These are phyloP conservation scores for Reticulomyxa filosa DNA, from an alignment of 78 protist species.

Conservation along the genomic window DNA sequence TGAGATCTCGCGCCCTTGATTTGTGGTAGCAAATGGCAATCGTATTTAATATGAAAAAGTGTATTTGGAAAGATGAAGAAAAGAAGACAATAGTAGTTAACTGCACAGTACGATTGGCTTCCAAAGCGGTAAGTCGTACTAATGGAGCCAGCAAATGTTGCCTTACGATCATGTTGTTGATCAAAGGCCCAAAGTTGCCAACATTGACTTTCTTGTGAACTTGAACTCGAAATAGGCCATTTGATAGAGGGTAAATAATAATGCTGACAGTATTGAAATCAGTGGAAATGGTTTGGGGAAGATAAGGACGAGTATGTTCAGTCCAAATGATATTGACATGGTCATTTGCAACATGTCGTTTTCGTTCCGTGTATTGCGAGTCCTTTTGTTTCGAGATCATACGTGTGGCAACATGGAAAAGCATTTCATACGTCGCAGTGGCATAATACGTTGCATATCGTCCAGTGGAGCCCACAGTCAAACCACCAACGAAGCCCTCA, in stretches of 20 bases:
- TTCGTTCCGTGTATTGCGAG: conserved; percentile 28
- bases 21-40: no score
- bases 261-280: no score
- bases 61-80: no score
- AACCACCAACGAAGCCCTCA: conserved; percentile 29
- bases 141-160: no score
- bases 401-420: conserved; percentile 32
- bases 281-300: conserved; percentile 18
- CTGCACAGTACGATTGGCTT: no score
- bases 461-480: conserved; percentile 23
- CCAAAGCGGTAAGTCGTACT: no score
- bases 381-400: conserved; percentile 22
- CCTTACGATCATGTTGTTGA: no score
- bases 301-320: conserved; percentile 17
- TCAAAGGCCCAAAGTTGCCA: no score
- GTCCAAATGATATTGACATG: conserved; percentile 26
- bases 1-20: no score
- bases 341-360: conserved; percentile 38
- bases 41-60: no score
- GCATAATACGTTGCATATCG: conserved; percentile 12
- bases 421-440: conserved; percentile 6
- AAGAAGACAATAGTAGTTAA: no score
- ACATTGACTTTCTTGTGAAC: conserved; percentile 4
- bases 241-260: conserved; percentile 19
- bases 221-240: neutral